phyloP scores from a whole-genome alignment of 2,329 filamentous ascomycete species.

The Cryoendolithus antarcticus region DNA sequence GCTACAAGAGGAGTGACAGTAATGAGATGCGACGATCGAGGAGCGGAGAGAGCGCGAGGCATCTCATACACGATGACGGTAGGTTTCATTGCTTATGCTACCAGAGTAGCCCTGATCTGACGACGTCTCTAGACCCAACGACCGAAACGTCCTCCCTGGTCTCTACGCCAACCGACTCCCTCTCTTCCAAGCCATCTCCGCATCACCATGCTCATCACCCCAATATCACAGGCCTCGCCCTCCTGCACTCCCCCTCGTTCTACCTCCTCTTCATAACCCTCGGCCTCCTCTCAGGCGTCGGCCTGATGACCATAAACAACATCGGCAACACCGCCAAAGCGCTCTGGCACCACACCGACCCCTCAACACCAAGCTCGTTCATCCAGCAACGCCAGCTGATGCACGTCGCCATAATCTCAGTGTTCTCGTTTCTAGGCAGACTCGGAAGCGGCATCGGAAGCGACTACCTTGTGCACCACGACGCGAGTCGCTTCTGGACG shows the following conservation, averaged over 20 bases:
- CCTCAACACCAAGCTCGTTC: slow-evolving; percentile 57
- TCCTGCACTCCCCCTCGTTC: slow-evolving; percentile 65
- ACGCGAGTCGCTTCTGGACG: slow-evolving; percentile 82
- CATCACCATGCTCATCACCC: slow-evolving; percentile 56
- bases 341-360: slow-evolving; percentile 77
- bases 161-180: slow-evolving; percentile 38
- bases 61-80: slow-evolving; percentile 44
- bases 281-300: slow-evolving; percentile 82
- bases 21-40: slow-evolving; percentile 36
- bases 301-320: slow-evolving; percentile 98
- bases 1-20: slow-evolving; percentile 22
- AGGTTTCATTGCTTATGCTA: slow-evolving; percentile 30
- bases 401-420: slow-evolving; percentile 87
- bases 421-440: slow-evolving; percentile 74
- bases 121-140: slow-evolving; percentile 26
- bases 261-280: slow-evolving; percentile 85
- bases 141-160: slow-evolving; percentile 76
- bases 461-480: slow-evolving; percentile 72
- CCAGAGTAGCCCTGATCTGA: neutral
- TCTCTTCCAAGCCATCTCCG: slow-evolving; percentile 40
- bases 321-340: slow-evolving; percentile 81
- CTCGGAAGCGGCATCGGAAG: slow-evolving; percentile 69
- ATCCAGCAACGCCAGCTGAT: slow-evolving; percentile 73
- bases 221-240: slow-evolving; percentile 78
- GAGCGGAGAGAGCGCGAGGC: slow-evolving; percentile 18